Conservation (phyloP, 495 filamentous ascomycete genomes). For the Trichoderma asperelloides region DNA sequence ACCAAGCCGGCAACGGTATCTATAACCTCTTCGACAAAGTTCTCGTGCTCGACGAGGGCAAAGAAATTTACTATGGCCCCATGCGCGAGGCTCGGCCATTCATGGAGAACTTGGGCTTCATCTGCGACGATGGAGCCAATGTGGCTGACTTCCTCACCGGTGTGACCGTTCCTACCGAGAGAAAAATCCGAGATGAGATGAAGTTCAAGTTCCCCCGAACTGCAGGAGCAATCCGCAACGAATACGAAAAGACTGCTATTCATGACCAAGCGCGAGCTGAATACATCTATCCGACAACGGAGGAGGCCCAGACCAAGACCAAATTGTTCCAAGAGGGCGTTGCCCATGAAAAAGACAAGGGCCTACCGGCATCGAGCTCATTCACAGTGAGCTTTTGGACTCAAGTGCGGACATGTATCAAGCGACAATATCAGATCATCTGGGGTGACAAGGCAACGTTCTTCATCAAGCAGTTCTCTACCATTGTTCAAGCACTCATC, state of each 20-base stretch:
- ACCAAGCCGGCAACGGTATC: slow-evolving; percentile 60
- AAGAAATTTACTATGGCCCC: slow-evolving; percentile 59
- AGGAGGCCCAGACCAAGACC: slow-evolving; percentile 33
- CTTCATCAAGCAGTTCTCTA: slow-evolving; percentile 49
- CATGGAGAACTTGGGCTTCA: slow-evolving; percentile 47
- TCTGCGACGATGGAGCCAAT: slow-evolving; percentile 8
- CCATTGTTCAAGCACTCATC: slow-evolving; percentile 58
- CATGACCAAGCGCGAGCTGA: slow-evolving; percentile 31
- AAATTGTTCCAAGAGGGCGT: slow-evolving; percentile 42
- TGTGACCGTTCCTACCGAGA: slow-evolving; percentile 59
- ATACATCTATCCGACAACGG: slow-evolving; percentile 40
- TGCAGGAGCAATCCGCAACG: slow-evolving; percentile 29
- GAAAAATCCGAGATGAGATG: slow-evolving; percentile 50
- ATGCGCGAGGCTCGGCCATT: slow-evolving; percentile 49
- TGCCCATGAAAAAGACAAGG: slow-evolving; percentile 34
- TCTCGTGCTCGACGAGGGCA: slow-evolving; percentile 55
- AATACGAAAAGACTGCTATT: slow-evolving; percentile 33
- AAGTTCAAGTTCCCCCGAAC: slow-evolving; percentile 43
- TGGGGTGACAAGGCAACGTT: slow-evolving; percentile 54
- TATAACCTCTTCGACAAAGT: slow-evolving; percentile 67
- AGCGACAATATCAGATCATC: slow-evolving; percentile 48
- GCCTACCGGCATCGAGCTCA: slow-evolving; percentile 34
- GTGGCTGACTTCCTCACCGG: slow-evolving; percentile 63
- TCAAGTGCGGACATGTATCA: slow-evolving; percentile 48
- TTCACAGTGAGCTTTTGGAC: slow-evolving; percentile 49